Conservation (phyloP, 2,329 filamentous ascomycete genomes). For the Diaporthe sp. region DNA sequence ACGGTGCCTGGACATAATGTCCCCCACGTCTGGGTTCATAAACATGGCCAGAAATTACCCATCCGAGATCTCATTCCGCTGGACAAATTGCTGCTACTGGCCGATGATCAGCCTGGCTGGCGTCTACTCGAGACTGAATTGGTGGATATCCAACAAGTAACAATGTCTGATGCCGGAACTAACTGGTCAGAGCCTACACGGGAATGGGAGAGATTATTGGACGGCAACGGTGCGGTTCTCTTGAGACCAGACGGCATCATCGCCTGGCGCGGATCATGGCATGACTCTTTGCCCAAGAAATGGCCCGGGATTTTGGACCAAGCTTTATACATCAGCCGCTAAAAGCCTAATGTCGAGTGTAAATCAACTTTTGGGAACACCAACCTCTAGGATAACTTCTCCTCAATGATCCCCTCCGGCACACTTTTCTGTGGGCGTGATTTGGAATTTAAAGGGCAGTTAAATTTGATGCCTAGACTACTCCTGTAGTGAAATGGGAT, state of each 20-base stretch:
- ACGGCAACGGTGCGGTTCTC: constrained; percentile 24
- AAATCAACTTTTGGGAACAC: not conserved
- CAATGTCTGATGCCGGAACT: not conserved
- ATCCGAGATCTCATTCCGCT: constrained; percentile 25
- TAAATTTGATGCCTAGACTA: too few relatives aligned
- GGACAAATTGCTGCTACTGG: constrained; percentile 12
- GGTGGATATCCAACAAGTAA: not conserved
- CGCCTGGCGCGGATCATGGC: constrained; percentile 31
- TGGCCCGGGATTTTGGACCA: constrained; percentile 23
- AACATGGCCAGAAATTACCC: not conserved
- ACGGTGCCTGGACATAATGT: constrained; percentile 33
- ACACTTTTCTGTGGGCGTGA: too few relatives aligned
- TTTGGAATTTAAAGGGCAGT: too few relatives aligned
- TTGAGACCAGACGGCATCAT: constrained; percentile 35
- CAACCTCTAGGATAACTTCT: not conserved
- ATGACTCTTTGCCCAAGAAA: not conserved
- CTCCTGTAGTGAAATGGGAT: not conserved
- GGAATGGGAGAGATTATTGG: constrained; percentile 12
- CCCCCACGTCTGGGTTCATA: constrained; percentile 31
- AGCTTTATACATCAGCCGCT: not conserved
- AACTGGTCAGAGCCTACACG: constrained; percentile 13
- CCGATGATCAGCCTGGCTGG: constrained; percentile 22
- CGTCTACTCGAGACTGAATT: not conserved
- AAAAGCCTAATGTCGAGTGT: not conserved
- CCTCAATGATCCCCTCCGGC: too few relatives aligned